Percentiles rank a stretch among this genome's conserved stretches.
These are phyloP conservation scores for Psidium guajava DNA, from an alignment of 345 rosid genomes.

Conservation along the genomic window DNA sequence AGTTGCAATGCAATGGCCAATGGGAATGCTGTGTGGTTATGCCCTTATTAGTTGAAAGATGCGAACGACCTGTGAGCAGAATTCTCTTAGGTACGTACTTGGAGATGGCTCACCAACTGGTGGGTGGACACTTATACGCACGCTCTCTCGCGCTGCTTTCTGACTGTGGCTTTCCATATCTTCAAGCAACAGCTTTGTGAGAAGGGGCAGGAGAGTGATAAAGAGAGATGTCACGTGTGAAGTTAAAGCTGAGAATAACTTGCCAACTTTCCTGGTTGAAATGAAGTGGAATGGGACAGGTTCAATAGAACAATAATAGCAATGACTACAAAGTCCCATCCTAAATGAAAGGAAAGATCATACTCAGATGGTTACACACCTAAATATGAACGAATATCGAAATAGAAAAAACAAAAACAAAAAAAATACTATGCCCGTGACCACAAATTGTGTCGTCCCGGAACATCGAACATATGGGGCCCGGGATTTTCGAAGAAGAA, in stretches of 20 bases:
- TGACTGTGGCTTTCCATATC: slow-evolving; percentile 26
- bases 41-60: not conserved
- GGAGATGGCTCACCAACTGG: slow-evolving; percentile 40
- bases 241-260: not conserved
- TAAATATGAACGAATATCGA: not conserved
- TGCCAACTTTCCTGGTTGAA: not conserved
- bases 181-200: slow-evolving; percentile 52
- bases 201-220: slow-evolving; percentile 15
- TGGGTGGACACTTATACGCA: slow-evolving; percentile 23
- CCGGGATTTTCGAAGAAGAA: not conserved
- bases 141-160: not conserved
- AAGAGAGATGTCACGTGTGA: slow-evolving; percentile 4
- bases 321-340: not conserved
- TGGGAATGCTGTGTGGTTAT: not conserved
- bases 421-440: not conserved
- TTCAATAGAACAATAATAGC: not conserved
- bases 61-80: not conserved
- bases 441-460: not conserved
- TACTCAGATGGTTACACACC: not conserved
- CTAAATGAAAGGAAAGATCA: not conserved
- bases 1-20: not conserved
- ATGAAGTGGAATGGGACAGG: not conserved
- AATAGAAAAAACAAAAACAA: not conserved
- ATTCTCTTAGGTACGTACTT: not conserved
- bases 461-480: not conserved